phyloP scores from a whole-genome alignment of 345 rosid species.

The Aethionema arabicum region DNA sequence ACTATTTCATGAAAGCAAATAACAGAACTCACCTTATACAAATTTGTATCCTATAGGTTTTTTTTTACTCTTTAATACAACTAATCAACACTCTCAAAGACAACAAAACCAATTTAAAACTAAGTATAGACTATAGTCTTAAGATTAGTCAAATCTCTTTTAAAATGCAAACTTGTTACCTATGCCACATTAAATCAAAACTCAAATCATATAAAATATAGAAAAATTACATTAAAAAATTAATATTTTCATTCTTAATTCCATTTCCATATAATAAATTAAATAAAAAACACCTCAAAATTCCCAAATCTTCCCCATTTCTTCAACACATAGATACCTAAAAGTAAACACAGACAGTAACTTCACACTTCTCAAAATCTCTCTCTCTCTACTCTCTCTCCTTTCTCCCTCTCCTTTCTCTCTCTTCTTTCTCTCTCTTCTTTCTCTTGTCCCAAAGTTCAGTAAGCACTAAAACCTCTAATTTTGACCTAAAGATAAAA shows the following conservation, averaged over 20 bases:
- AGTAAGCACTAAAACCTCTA: conserved; percentile 32
- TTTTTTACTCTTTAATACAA: too few species aligned
- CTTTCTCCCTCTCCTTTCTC: too few species aligned
- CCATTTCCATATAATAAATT: conserved; percentile 5
- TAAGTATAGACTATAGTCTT: too few species aligned
- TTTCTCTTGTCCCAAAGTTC: conserved; percentile 34
- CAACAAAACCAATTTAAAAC: too few species aligned
- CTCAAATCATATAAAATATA: background rate
- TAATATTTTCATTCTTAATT: background rate
- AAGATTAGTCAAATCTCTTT: background rate
- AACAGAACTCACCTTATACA: too few species aligned
- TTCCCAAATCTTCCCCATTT: conserved; percentile 26
- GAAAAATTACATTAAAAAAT: background rate
- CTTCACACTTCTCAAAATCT: conserved; percentile 35
- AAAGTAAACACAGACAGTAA: conserved; percentile 37
- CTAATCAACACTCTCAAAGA: too few species aligned
- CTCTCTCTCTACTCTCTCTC: conserved; percentile 18
- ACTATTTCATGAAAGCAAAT: too few species aligned
- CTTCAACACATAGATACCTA: conserved; percentile 30
- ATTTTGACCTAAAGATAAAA: conserved; percentile 44
- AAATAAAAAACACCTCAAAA: conserved; percentile 25
- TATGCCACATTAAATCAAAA: background rate
- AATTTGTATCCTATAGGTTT: too few species aligned
- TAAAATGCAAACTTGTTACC: conserved; percentile 9
- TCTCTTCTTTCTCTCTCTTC: conserved; percentile 3